Percentiles rank a stretch among this genome's conserved stretches.
Conservation (phyloP, 257 asterid species). For the Leptodermis oblonga region DNA sequence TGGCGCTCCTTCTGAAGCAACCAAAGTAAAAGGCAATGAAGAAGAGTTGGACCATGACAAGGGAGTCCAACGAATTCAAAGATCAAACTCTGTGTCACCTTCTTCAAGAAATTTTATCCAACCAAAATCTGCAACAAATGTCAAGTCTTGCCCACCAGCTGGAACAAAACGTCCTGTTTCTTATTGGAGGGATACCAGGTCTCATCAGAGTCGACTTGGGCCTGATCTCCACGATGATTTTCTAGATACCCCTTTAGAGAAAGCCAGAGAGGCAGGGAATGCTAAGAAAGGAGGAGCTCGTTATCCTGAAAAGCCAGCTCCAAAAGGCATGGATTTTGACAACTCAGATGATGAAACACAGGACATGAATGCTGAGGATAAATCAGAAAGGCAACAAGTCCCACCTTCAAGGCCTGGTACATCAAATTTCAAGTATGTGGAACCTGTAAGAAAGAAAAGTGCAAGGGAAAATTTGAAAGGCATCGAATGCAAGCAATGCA, state of each 20-base stretch:
- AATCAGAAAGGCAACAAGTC: slow-evolving; percentile 31
- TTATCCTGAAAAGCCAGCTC: slow-evolving; percentile 24
- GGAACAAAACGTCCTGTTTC: slow-evolving; percentile 80
- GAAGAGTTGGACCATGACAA: slow-evolving; percentile 31
- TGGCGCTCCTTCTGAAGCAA: slow-evolving; percentile 26
- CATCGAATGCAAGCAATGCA: slow-evolving; percentile 91
- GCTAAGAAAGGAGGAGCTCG: slow-evolving; percentile 33
- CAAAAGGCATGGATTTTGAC: slow-evolving; percentile 26
- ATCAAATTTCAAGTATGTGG: slow-evolving; percentile 68
- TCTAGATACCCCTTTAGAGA: slow-evolving; percentile 87
- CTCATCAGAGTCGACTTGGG: slow-evolving; percentile 76
- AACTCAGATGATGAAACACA: slow-evolving; percentile 72
- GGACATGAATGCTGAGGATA: slow-evolving; percentile 46
- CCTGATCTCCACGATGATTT: slow-evolving; percentile 89
- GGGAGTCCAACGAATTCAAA: slow-evolving; percentile 27
- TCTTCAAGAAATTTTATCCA: slow-evolving; percentile 33
- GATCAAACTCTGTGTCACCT: slow-evolving; percentile 45
- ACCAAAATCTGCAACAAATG: slow-evolving; percentile 33
- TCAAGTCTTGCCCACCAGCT: slow-evolving; percentile 51
- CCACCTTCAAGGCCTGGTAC: slow-evolving; percentile 42
- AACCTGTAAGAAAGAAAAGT: slow-evolving; percentile 74
- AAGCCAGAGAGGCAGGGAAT: slow-evolving; percentile 47
- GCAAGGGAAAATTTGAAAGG: slow-evolving; percentile 85
- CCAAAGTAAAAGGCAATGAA: slow-evolving; percentile 29
- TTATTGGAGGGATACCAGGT: slow-evolving; percentile 91